Evolutionary conservation across 2,329 filamentous ascomycete species (phyloP), one percentile per base, ranked within the genome.

Genomic region (Claviceps maximensis): DNA sequence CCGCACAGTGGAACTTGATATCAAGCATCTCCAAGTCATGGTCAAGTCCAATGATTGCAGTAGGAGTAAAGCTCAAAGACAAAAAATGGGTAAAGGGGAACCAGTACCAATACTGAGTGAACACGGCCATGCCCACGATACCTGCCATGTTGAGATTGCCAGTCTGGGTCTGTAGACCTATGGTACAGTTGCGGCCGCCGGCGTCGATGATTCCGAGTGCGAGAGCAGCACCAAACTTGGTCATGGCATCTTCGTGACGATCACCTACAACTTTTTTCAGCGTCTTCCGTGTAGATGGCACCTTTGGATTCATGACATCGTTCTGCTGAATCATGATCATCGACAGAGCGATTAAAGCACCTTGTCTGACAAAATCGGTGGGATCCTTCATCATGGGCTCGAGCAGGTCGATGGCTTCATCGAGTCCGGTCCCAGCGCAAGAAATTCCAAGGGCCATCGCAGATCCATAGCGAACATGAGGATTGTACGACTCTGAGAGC

Each of bases 251-350:
- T 69, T 98, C 93, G 61, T 98, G 93, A 51, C 93, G 85, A 67
- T 98, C 93, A 41, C 86, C 83, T 25, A 97, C 83, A 54, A 96
- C 89, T 77, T 95, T 97, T 73, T 89, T 86, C 56, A 98, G 80
- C 3, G 87, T 90, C 75, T 96, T 96, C 62, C 93, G 85, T 59
- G 97, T 90, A 1, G 84, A 80, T 23, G 83, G 82, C 48, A 96
- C 91, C 75, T 97, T 96, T 62, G 93, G 90, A 71, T 97, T 98
- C 88, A 96, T 95, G 29, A 86, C 85, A 71, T 98, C 93, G 63
- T 97, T 98, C 68, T 97, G 93, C 72, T 98, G 93, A n/a, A 96
- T 87, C 78, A 98, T 84, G 62, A 98, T 95, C 93, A 98, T 98
- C 55, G 93, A 82, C 54, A 97, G 77, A 2, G 93, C 82, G 61